phyloP scores from a whole-genome alignment of 768 basidiomycete genomes.

The Leucocoprinus birnbaumii region DNA sequence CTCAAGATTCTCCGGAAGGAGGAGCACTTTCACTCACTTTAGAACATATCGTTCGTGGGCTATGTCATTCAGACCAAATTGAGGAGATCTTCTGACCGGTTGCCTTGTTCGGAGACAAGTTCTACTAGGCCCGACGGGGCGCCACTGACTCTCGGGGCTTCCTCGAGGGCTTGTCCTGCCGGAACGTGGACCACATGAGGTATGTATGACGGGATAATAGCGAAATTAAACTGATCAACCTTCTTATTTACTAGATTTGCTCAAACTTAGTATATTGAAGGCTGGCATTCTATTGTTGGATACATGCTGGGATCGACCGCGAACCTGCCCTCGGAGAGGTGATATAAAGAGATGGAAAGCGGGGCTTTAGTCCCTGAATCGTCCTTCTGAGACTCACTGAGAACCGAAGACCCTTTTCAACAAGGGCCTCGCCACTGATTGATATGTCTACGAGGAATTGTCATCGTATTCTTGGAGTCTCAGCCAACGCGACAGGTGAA shows the following conservation, averaged over 20 bases:
- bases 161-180: conserved; percentile 5
- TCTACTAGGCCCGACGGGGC: not conserved
- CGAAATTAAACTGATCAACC: conserved; percentile 9
- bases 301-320: conserved; percentile 3
- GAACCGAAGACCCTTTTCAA: too few relatives aligned
- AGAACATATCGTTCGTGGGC: not conserved
- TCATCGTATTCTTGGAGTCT: conserved; percentile 12
- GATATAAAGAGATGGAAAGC: conserved; percentile 9
- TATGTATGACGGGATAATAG: not conserved
- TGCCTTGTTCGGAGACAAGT: not conserved
- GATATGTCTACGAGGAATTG: conserved; percentile 11
- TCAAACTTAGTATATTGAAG: not conserved
- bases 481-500: conserved; percentile 38
- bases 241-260: conserved; percentile 1
- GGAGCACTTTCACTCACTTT: not conserved
- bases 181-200: conserved; percentile 10
- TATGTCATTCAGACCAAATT: not conserved
- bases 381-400: not conserved
- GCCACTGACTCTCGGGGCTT: not conserved
- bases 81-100: not conserved
- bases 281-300: conserved; percentile 8
- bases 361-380: not conserved
- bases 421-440: too few relatives aligned
- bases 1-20: not conserved
- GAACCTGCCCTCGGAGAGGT: not conserved